Evolutionary conservation across 2,329 filamentous ascomycete genomes (phyloP).

Genomic region (Falciphora oryzae): DNA sequence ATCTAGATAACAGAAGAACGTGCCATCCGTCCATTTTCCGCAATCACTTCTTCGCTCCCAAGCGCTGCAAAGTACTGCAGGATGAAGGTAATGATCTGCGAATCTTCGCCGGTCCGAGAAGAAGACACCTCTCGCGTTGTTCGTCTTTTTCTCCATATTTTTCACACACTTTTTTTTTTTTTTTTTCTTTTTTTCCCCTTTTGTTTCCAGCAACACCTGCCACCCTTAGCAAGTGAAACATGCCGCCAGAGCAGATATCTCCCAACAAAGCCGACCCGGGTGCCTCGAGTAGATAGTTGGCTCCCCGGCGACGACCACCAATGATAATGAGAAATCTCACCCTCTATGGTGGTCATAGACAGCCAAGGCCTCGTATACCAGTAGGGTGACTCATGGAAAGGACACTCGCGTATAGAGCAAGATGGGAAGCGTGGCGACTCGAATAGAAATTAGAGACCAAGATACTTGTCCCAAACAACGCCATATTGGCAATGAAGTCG

Average conservation of each 20-base stretch:
- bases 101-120: background rate
- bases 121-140: background rate
- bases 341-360: no score
- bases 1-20: background rate
- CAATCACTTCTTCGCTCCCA: background rate
- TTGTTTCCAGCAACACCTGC: background rate
- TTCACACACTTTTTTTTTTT: background rate
- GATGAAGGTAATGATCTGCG: background rate
- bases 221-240: background rate
- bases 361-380: no score
- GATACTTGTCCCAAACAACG: background rate
- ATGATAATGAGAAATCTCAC: no score
- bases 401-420: background rate
- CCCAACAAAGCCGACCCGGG: background rate
- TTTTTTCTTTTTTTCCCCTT: background rate
- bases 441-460: background rate
- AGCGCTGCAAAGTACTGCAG: background rate
- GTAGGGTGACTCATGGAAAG: no score
- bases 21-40: background rate
- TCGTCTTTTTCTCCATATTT: background rate
- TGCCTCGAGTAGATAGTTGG: no score
- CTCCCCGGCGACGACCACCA: no score
- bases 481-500: background rate
- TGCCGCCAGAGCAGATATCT: background rate
- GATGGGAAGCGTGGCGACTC: background rate